These are phyloP conservation scores for Syzygium aromaticum DNA, from an alignment of 345 rosid genomes.

Conservation along the genomic window DNA sequence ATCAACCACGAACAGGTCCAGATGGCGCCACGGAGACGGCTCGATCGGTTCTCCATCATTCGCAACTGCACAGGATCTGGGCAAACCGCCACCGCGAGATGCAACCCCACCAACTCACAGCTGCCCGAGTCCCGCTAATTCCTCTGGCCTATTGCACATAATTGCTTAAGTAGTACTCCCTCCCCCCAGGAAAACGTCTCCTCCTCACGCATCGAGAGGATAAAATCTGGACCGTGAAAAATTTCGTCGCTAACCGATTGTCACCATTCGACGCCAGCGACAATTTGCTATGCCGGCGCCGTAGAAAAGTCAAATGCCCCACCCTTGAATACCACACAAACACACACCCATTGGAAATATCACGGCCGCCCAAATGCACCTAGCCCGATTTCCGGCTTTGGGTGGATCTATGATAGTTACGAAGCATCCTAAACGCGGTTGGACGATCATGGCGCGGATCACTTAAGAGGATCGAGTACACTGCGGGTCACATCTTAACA, in stretches of 20 bases:
- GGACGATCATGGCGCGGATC: rapidly evolving
- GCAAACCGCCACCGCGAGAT: rapidly evolving
- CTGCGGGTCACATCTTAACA: not conserved
- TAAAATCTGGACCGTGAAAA: not conserved
- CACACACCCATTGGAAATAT: not conserved
- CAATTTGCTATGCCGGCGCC: not conserved
- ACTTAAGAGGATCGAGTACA: not conserved
- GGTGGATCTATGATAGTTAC: not conserved
- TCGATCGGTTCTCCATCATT: not conserved
- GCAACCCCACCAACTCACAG: not conserved
- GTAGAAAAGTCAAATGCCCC: not conserved
- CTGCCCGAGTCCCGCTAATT: not conserved
- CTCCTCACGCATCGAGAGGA: not conserved
- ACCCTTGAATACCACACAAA: not conserved
- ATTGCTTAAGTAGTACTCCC: not conserved
- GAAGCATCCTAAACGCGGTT: not conserved
- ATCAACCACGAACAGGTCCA: not conserved
- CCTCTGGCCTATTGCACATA: not conserved
- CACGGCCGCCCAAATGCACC: not conserved
- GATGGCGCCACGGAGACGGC: not conserved
- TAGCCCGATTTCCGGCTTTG: not conserved
- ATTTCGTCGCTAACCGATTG: not conserved
- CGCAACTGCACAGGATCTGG: not conserved
- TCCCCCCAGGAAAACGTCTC: not conserved
- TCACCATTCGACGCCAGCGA: not conserved